Percentiles rank a stretch among this genome's conserved stretches.
Evolutionary conservation across 257 asterid genomes (phyloP).

Genomic region (Marsdenia floribunda): DNA sequence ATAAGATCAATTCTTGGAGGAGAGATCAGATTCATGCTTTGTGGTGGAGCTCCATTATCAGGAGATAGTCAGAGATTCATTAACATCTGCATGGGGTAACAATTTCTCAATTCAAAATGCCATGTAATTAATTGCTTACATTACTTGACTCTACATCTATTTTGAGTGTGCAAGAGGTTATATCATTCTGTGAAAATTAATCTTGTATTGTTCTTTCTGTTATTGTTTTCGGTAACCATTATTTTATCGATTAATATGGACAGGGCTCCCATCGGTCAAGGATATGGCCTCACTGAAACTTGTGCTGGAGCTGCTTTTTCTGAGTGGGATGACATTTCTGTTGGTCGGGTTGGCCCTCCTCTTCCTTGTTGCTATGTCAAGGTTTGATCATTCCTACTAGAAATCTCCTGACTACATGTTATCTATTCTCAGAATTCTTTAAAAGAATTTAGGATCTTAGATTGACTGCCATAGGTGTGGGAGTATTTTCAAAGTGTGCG

Average conservation of each 20-base stretch:
- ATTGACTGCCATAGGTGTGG: background rate
- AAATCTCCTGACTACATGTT: background rate
- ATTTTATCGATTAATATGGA: slow-evolving; percentile 14
- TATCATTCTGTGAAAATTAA: slow-evolving; percentile 1
- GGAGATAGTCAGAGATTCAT: slow-evolving; percentile 89
- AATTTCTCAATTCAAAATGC: slow-evolving; percentile 15
- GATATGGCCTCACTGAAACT: slow-evolving; percentile 91
- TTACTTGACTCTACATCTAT: background rate
- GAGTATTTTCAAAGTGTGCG: background rate
- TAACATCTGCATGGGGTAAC: slow-evolving; percentile 93
- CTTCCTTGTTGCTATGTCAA: slow-evolving; percentile 84
- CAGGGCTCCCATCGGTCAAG: slow-evolving; percentile 96
- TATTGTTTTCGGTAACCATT: slow-evolving; percentile 5
- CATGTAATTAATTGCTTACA: slow-evolving; percentile 3
- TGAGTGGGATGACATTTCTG: slow-evolving; percentile 73
- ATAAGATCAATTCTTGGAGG: slow-evolving; percentile 81
- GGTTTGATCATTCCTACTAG: slow-evolving; percentile 34
- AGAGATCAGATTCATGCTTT: slow-evolving; percentile 82
- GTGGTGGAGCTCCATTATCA: slow-evolving; percentile 98
- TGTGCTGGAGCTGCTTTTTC: slow-evolving; percentile 94
- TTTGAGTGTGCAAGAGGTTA: background rate
- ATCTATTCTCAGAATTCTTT: background rate
- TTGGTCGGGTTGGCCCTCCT: slow-evolving; percentile 97
- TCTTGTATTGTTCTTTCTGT: slow-evolving; percentile 3
- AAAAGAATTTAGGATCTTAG: background rate